Evolutionary conservation across 176 grass and related monocot genomes (phyloP).

Genomic region (Zoysia japonica): DNA sequence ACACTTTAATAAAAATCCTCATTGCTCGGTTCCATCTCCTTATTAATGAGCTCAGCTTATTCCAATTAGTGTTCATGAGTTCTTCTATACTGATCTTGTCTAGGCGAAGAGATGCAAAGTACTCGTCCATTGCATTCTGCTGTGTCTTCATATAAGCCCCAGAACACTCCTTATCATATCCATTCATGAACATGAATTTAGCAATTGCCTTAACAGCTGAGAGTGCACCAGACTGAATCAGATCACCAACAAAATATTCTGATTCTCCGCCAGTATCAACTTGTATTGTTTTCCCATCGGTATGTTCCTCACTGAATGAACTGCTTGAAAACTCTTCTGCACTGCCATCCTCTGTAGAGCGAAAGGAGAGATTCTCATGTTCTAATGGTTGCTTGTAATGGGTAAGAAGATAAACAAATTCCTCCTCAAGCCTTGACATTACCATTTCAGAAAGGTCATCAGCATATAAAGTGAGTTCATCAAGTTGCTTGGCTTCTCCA

Average conservation of each 20-base stretch:
- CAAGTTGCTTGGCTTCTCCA: conserved; percentile 43
- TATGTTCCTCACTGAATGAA: conserved; percentile 80
- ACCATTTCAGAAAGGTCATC: conserved; percentile 66
- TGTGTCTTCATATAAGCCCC: conserved; percentile 69
- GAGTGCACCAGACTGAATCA: conserved; percentile 72
- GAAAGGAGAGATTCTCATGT: conserved; percentile 62
- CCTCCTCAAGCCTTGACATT: conserved; percentile 85
- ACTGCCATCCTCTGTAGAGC: conserved; percentile 66
- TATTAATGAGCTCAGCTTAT: conserved; percentile 54
- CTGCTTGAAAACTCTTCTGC: conserved; percentile 66
- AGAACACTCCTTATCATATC: conserved; percentile 77
- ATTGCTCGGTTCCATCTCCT: conserved; percentile 76
- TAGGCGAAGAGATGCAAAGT: conserved; percentile 56
- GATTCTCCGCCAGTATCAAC: conserved; percentile 37
- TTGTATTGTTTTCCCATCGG: conserved; percentile 51
- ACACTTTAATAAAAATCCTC: conserved; percentile 63
- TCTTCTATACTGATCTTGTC: conserved; percentile 73
- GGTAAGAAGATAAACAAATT: conserved; percentile 75
- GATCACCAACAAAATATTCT: conserved; percentile 61
- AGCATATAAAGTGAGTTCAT: conserved; percentile 57
- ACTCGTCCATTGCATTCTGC: conserved; percentile 71
- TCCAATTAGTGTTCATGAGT: conserved; percentile 65
- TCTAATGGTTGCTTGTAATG: conserved; percentile 62
- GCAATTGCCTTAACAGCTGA: conserved; percentile 71
- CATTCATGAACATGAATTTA: conserved; percentile 74